Percentiles rank a stretch among this genome's conserved stretches.
Evolutionary conservation across 768 basidiomycete genomes (phyloP).

Genomic region (Harrya chromipes): DNA sequence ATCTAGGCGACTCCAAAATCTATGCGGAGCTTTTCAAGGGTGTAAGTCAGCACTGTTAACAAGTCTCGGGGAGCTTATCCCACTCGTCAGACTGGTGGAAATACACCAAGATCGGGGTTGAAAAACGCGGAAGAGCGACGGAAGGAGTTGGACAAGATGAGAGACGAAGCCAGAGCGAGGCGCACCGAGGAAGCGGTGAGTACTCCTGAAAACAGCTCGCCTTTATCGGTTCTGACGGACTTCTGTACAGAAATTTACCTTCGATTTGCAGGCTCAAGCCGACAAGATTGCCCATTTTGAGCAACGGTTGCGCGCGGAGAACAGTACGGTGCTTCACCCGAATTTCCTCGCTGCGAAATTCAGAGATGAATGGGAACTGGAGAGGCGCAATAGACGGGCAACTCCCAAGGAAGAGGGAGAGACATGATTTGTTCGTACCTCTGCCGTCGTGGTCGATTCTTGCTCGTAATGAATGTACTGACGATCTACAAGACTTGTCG

Average conservation of each 20-base stretch:
- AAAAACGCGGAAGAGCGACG: conserved; percentile 65
- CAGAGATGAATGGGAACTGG: conserved; percentile 50
- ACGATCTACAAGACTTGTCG: conserved; percentile 13
- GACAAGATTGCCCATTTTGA: conserved; percentile 66
- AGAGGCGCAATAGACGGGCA: conserved; percentile 28
- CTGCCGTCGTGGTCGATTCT: not conserved
- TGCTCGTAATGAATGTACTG: conserved; percentile 12
- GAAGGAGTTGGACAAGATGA: conserved; percentile 64
- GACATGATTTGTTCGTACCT: conserved; percentile 30
- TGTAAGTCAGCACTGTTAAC: conserved; percentile 32
- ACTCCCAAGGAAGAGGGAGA: conserved; percentile 30
- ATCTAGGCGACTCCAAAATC: conserved; percentile 58
- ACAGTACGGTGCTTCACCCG: conserved; percentile 57
- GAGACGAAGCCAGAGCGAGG: conserved; percentile 63
- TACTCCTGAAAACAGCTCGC: not conserved
- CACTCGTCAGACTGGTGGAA: conserved; percentile 38
- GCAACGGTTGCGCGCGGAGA: conserved; percentile 46
- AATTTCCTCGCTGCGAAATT: conserved; percentile 59
- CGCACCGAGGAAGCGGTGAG: conserved; percentile 54
- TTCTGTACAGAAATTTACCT: conserved; percentile 40
- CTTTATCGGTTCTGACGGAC: conserved; percentile 9
- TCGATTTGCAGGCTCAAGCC: conserved; percentile 56
- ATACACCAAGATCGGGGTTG: conserved; percentile 42
- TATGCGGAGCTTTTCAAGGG: conserved; percentile 63
- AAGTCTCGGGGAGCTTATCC: not conserved